Evolutionary conservation across 2,329 filamentous ascomycete genomes (phyloP).

Genomic region (Phyllosticta citribraziliensis): DNA sequence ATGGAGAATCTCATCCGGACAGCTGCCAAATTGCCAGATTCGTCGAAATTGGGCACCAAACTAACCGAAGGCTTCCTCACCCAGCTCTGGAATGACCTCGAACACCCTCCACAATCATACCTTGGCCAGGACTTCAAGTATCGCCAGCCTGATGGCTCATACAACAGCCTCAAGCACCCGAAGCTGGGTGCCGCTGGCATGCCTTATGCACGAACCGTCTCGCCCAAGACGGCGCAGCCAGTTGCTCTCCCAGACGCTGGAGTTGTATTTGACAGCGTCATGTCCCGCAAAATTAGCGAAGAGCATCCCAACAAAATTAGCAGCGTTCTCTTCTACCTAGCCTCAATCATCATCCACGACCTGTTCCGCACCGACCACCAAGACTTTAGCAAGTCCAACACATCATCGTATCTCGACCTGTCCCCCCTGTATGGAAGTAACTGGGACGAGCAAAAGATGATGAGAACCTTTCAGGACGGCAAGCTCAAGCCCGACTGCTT

Average conservation of each 20-base stretch:
- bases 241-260: slow-evolving; percentile 55
- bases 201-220: slow-evolving; percentile 61
- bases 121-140: slow-evolving; percentile 37
- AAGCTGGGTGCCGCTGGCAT: slow-evolving; percentile 54
- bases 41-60: slow-evolving; percentile 26
- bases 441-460: slow-evolving; percentile 53
- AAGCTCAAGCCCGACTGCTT: slow-evolving; percentile 64
- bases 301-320: slow-evolving; percentile 64
- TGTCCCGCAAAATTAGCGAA: slow-evolving; percentile 53
- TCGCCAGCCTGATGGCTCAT: slow-evolving; percentile 40
- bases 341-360: slow-evolving; percentile 55
- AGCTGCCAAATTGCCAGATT: slow-evolving; percentile 34
- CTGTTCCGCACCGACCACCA: slow-evolving; percentile 55
- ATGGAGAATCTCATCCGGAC: slow-evolving; percentile 49
- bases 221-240: slow-evolving; percentile 45
- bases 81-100: slow-evolving; percentile 38
- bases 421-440: slow-evolving; percentile 64
- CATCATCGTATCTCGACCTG: slow-evolving; percentile 66
- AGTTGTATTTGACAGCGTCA: slow-evolving; percentile 56
- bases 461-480: slow-evolving; percentile 57
- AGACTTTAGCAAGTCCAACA: slow-evolving; percentile 54
- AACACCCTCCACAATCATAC: slow-evolving; percentile 38
- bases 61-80: slow-evolving; percentile 37
- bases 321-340: slow-evolving; percentile 65
- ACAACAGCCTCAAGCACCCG: slow-evolving; percentile 51